Percentiles rank a stretch among this genome's conserved stretches.
These are phyloP conservation scores for Tricholoma flavovirens DNA, from an alignment of 768 basidiomycete species.

Conservation along the genomic window DNA sequence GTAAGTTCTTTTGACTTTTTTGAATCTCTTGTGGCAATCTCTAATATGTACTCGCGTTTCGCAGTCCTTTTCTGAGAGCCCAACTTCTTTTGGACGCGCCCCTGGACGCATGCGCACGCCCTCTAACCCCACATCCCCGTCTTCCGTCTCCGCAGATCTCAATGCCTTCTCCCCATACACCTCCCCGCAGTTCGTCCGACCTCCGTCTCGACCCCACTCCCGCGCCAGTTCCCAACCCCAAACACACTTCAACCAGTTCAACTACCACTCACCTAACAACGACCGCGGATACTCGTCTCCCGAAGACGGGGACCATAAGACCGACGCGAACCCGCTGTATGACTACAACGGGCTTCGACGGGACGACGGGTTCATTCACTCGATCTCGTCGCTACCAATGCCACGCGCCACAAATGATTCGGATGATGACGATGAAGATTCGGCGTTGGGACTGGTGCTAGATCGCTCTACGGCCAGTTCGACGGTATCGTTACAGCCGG, in stretches of 20 bases:
- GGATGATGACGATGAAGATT: conserved; percentile 54
- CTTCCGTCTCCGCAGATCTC: conserved; percentile 21
- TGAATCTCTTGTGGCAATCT: background rate
- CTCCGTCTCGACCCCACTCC: conserved; percentile 58
- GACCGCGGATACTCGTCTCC: conserved; percentile 40
- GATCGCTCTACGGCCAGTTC: conserved; percentile 58
- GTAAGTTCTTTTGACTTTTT: conserved; percentile 32
- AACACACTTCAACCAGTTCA: conserved; percentile 18
- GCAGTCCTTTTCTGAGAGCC: conserved; percentile 35
- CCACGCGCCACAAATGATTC: conserved; percentile 42
- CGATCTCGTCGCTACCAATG: conserved; percentile 53
- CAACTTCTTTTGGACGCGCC: conserved; percentile 38
- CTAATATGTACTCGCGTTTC: conserved; percentile 1
- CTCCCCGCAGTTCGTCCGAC: conserved; percentile 34
- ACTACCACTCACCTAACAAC: conserved; percentile 18
- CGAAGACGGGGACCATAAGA: conserved; percentile 32
- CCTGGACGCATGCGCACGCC: conserved; percentile 55
- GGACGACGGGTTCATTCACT: conserved; percentile 30
- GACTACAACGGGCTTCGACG: conserved; percentile 28
- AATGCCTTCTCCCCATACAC: conserved; percentile 28
- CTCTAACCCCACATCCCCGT: conserved; percentile 66
- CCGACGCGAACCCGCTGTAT: conserved; percentile 25
- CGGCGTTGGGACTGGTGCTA: conserved; percentile 50
- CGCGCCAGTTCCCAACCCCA: conserved; percentile 52
- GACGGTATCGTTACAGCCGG: conserved; percentile 62